These are phyloP conservation scores for Suhomyces kilbournensis DNA, from an alignment of 805 yeast species.

Conservation along the genomic window DNA sequence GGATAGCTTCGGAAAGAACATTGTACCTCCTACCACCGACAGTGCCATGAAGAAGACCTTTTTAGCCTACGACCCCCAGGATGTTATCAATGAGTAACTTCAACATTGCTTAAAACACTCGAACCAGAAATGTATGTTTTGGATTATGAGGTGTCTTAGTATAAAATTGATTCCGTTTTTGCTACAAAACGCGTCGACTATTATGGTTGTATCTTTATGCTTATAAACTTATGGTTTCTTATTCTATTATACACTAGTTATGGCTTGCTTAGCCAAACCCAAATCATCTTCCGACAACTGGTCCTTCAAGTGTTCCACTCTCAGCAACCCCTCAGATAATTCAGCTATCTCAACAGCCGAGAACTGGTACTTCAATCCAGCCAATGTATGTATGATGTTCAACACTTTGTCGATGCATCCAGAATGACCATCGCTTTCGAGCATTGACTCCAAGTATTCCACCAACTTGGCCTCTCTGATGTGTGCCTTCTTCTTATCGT, in stretches of 20 bases:
- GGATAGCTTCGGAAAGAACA: constrained; percentile 42
- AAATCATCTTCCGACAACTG: constrained; percentile 55
- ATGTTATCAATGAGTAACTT: constrained; percentile 22
- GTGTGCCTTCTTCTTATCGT: constrained; percentile 36
- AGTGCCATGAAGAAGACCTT: constrained; percentile 47
- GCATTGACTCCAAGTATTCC: constrained; percentile 26
- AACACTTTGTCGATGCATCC: constrained; percentile 58
- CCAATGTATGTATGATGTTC: constrained; percentile 47
- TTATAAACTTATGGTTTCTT: neutral
- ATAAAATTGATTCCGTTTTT: too few relatives aligned
- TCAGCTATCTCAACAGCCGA: constrained; percentile 38
- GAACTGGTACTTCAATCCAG: constrained; percentile 43
- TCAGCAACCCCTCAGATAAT: constrained; percentile 34
- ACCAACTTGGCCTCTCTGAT: constrained; percentile 37
- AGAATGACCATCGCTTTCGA: constrained; percentile 37
- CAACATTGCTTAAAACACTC: too few relatives aligned
- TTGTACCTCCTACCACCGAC: constrained; percentile 52
- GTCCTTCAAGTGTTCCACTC: constrained; percentile 43
- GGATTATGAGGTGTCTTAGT: too few relatives aligned
- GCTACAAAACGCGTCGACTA: too few relatives aligned
- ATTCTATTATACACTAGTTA: neutral
- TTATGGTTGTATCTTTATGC: too few relatives aligned
- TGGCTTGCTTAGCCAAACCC: constrained; percentile 46
- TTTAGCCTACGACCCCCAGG: constrained; percentile 49
- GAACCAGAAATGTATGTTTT: too few relatives aligned